These are phyloP conservation scores for Mangifera indica DNA, from an alignment of 345 rosid species.

Conservation along the genomic window DNA sequence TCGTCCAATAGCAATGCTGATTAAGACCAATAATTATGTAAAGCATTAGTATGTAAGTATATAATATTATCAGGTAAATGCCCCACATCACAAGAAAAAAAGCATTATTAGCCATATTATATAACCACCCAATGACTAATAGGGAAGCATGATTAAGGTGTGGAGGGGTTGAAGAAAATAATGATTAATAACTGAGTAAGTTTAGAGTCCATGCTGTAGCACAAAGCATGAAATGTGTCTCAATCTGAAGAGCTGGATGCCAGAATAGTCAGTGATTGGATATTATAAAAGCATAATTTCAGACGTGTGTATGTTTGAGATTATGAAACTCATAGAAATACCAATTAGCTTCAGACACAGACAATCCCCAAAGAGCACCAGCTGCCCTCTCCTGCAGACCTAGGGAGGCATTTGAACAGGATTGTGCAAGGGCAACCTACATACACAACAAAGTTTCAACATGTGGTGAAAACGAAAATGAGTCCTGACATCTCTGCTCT, in stretches of 20 bases:
- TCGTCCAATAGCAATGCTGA: slow-evolving; percentile 45
- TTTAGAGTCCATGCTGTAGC: not conserved
- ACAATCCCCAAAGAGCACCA: slow-evolving; percentile 42
- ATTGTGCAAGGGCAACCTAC: slow-evolving; percentile 39
- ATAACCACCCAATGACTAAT: not conserved
- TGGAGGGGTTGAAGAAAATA: not conserved
- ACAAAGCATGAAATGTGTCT: not conserved
- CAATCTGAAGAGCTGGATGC: not conserved
- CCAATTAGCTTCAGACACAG: slow-evolving; percentile 37
- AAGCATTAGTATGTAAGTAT: not conserved
- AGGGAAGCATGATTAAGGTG: not conserved
- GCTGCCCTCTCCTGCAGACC: slow-evolving; percentile 49
- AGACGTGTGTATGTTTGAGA: not conserved
- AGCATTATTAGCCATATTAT: not conserved
- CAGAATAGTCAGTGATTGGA: not conserved
- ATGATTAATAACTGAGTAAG: not conserved
- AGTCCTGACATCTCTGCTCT: not conserved
- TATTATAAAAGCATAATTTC: not conserved
- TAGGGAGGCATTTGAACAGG: slow-evolving; percentile 32
- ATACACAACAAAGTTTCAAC: slow-evolving; percentile 26
- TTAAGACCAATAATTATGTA: slow-evolving; percentile 14
- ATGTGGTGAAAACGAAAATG: not conserved
- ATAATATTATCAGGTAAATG: not conserved
- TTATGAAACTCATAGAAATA: slow-evolving; percentile 2
- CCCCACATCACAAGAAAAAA: not conserved